Conservation (phyloP, 108 stramenopile species). For the Nitzschia sp. region DNA sequence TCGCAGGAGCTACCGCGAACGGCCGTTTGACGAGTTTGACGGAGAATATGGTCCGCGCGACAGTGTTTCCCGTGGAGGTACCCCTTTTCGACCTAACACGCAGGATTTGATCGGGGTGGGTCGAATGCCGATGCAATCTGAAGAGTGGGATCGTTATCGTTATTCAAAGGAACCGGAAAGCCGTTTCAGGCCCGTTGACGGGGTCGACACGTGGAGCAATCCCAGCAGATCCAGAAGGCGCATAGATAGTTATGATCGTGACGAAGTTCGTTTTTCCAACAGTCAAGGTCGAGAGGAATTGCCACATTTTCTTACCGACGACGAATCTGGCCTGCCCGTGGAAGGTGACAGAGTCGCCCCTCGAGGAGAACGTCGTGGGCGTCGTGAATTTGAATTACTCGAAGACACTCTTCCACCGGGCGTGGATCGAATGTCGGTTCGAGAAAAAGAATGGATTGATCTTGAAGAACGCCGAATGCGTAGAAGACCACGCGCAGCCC, state of each 20-base stretch:
- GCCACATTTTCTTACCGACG: background rate
- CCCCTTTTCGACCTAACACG: background rate
- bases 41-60: background rate
- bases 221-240: no score
- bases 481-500: background rate
- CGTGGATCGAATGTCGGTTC: no score
- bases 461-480: background rate
- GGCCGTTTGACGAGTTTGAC: background rate
- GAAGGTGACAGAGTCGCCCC: background rate
- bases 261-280: no score
- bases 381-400: no score
- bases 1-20: background rate
- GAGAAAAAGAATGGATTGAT: background rate
- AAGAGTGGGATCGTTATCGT: constrained; percentile 7
- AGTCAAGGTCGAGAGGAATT: constrained; percentile 1
- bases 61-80: background rate
- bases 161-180: background rate
- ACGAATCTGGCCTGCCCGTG: no score
- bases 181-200: no score
- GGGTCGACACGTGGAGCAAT: no score
- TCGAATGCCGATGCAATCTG: background rate
- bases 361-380: background rate
- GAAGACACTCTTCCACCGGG: no score
- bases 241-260: no score
- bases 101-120: background rate